Percentiles rank a stretch among this genome's conserved stretches.
Evolutionary conservation across 108 stramenopile species (phyloP).

Genomic region (Cyclotella baltica): DNA sequence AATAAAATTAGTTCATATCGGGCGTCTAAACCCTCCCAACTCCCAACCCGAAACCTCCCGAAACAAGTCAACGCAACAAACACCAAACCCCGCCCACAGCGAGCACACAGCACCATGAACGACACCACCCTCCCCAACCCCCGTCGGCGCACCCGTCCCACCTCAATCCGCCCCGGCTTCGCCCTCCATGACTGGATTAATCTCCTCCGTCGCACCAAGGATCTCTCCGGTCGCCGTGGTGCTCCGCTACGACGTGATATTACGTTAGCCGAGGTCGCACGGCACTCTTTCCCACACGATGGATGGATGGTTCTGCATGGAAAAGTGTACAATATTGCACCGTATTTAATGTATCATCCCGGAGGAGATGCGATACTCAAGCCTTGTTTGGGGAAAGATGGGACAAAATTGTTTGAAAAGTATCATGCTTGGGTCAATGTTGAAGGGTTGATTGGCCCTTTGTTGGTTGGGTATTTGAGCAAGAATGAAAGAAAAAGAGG

Average conservation of each 20-base stretch:
- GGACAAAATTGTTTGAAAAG: constrained; percentile 89
- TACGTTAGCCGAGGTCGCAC: constrained; percentile 63
- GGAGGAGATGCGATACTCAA: constrained; percentile 88
- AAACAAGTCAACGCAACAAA: too few relatives aligned
- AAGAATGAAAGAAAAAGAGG: constrained; percentile 7
- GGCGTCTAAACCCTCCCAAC: too few relatives aligned
- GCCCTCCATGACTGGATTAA: constrained; percentile 86
- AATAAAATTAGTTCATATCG: too few relatives aligned
- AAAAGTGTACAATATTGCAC: constrained; percentile 92
- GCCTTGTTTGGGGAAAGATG: constrained; percentile 79
- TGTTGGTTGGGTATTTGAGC: constrained; percentile 58
- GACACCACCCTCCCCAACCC: constrained; percentile 47
- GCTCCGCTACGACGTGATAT: constrained; percentile 69
- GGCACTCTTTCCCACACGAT: constrained; percentile 79
- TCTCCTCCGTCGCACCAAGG: constrained; percentile 57
- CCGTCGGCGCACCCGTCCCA: constrained; percentile 4
- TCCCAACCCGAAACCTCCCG: too few relatives aligned
- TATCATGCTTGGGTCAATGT: constrained; percentile 92
- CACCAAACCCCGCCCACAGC: too few relatives aligned
- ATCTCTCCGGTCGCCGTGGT: constrained; percentile 75
- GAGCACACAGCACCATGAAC: constrained; percentile 42
- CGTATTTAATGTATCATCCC: constrained; percentile 96
- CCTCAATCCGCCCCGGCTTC: constrained; percentile 66
- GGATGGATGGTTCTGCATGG: constrained; percentile 90
- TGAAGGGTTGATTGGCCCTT: constrained; percentile 65